Evolutionary conservation across 805 yeast species (phyloP), one percentile per base, ranked within the genome.

Genomic region (Pichia scutulata): DNA sequence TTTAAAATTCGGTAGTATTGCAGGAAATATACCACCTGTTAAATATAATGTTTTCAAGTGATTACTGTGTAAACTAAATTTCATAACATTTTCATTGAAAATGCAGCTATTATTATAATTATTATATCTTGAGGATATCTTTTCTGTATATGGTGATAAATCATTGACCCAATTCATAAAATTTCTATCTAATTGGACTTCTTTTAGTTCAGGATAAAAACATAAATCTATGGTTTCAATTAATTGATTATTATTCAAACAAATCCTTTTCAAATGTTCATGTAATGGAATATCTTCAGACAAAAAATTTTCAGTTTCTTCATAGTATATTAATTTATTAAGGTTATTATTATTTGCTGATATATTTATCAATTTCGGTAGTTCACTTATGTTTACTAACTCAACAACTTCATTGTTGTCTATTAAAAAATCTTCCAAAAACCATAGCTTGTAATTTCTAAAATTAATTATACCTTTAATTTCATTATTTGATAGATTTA

Each of bases 121-220:
- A 16, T 54, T 50, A 24, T 70, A 69, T 55, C 74, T 75, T 23
- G 68, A 64, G 5, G 77, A 70, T 0, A 78, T 49, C 49, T 75
- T 78, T 37, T 72, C 74, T 28, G 77, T 55, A 46, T 62, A 55
- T 25, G 56, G 65, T 44, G 70, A 60, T 12, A 73, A 53, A 13
- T 70, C 67, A 1, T 55, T 47, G 2, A 69, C 25, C 0, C 53
- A 43, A 7, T 52, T 52, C 14, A 75, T 52, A 7, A 58, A 52
- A 52, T 63, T 65, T 5, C 78, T 74, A 56, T 78, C 82, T 16
- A 75, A 57, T 40, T 76, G 64, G 39, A 78, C 59, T 4, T 69
- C 70, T 44, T 78, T 64, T 53, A 78, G 65, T 30, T 53, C 60
- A 0, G 77, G 75, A 48, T 66, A 70, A 10, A 54, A 41, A 1